Conservation (phyloP, 768 basidiomycete species). For the Pilatotrama ljubarskyi region DNA sequence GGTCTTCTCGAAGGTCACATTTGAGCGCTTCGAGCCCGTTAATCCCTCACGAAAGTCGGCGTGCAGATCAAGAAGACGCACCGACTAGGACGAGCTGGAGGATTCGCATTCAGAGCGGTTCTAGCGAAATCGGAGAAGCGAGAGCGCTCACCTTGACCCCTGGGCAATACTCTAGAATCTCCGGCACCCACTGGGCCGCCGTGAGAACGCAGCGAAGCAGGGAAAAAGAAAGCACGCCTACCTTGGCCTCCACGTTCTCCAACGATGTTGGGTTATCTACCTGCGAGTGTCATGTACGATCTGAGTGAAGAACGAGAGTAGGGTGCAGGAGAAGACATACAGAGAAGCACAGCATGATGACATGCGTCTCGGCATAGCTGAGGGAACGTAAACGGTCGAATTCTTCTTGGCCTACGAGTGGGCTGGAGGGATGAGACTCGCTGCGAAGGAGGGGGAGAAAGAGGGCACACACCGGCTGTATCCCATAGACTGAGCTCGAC, state of each 20-base stretch:
- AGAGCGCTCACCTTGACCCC: constrained; percentile 78
- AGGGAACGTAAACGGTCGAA: constrained; percentile 92
- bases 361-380: constrained; percentile 96
- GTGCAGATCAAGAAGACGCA: constrained; percentile 41
- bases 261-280: constrained; percentile 94
- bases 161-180: constrained; percentile 89
- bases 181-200: constrained; percentile 84
- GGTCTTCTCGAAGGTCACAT: constrained; percentile 92
- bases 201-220: not conserved
- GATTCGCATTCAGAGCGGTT: constrained; percentile 1
- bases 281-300: constrained; percentile 36
- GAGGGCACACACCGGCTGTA: constrained; percentile 74
- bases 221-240: constrained; percentile 28
- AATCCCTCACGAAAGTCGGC: not conserved
- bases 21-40: constrained; percentile 66
- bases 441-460: not conserved
- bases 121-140: not conserved
- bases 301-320: not conserved
- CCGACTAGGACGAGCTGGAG: constrained; percentile 83
- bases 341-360: constrained; percentile 95
- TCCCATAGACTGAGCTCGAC: constrained; percentile 97
- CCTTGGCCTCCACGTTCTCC: constrained; percentile 95
- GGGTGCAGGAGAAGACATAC: constrained; percentile 43
- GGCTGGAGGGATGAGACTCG: constrained; percentile 32
- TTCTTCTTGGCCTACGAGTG: constrained; percentile 81